These are phyloP conservation scores for Chaetomiaceae sp. DNA, from an alignment of 2,329 filamentous ascomycete genomes.

Conservation along the genomic window DNA sequence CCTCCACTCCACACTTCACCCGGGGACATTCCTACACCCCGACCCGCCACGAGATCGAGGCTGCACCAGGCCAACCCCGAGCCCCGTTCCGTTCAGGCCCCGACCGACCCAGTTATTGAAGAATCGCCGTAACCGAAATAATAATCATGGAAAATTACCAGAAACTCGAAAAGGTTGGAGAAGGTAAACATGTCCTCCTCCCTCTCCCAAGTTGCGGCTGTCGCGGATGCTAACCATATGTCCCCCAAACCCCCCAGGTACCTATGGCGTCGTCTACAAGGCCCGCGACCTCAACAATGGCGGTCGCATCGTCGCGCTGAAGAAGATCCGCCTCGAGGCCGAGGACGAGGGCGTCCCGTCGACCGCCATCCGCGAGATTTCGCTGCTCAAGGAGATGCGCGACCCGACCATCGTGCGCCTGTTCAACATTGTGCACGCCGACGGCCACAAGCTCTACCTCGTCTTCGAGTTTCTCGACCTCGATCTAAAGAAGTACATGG, in stretches of 20 bases:
- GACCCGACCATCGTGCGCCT: slow-evolving; percentile 82
- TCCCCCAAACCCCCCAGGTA: too few species aligned
- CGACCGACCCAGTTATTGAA: background rate
- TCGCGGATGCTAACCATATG: too few species aligned
- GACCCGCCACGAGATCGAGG: background rate
- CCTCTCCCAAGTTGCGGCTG: background rate
- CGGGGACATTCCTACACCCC: slow-evolving; percentile 1
- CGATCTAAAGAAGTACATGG: slow-evolving; percentile 93
- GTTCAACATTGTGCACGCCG: slow-evolving; percentile 83
- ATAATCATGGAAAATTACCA: slow-evolving; percentile 79
- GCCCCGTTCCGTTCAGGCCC: too few species aligned
- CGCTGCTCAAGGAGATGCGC: slow-evolving; percentile 85
- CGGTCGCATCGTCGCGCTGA: slow-evolving; percentile 79
- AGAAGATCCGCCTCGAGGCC: slow-evolving; percentile 88
- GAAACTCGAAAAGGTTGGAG: slow-evolving; percentile 88
- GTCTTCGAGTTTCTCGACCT: slow-evolving; percentile 85
- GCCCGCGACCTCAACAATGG: slow-evolving; percentile 72
- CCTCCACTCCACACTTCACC: background rate
- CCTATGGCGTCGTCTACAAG: slow-evolving; percentile 90
- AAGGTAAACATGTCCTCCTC: slow-evolving; percentile 58
- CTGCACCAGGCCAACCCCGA: background rate
- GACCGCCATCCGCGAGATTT: slow-evolving; percentile 88
- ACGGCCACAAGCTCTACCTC: slow-evolving; percentile 87
- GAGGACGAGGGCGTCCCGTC: slow-evolving; percentile 88
- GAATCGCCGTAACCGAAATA: slow-evolving; percentile 1